Evolutionary conservation across 2,329 filamentous ascomycete genomes (phyloP), one percentile per base, ranked within the genome.

Genomic region (Sarocladium strictum): DNA sequence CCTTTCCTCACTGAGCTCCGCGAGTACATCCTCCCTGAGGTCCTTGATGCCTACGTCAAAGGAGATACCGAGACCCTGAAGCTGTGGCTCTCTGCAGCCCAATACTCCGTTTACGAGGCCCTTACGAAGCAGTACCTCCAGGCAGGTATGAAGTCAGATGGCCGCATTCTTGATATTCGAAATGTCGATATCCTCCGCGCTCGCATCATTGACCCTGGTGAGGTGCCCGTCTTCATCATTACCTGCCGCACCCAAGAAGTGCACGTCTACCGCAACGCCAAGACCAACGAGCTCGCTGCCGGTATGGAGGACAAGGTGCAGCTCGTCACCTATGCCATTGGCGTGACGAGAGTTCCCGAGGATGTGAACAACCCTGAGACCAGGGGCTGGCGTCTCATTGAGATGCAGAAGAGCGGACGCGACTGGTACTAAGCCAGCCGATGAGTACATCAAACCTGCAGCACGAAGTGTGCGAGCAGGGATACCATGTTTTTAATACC

Each of bases 261-360:
- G 11, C 94, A 99, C 67, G 92, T 97, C 15, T 99, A 97, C 76
- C 84, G 89, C 58, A 96, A 97, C 61, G 85, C 87, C 56, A 97
- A 99, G 79, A 87, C 87, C 1, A 86, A 86, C 59, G 80, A 97
- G 70, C 82, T 99, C 49, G 92, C 93, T 2, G 93, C 93, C 12
- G 94, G 94, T 41, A 97, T 97, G 91, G 94, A 99, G 72, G 94
- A 99, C 73, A 95, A 92, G 75, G 94, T 99, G 23, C 94, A 99
- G 73, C 85, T 96, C 62, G 94, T 99, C 61, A 97, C 94, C 2
- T 99, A 99, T 67, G 94, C 93, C 59, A 97, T 99, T 62, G 94
- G 94, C 63, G 88, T 99, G 57, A 99, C 94, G 3, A 81, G 94
- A 60, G 85, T 96, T 57, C 86, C 94, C 2, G 94, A 99, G 68